Percentiles rank a stretch among this genome's conserved stretches.
These are phyloP conservation scores for Kodamaea neixiangensis DNA, from an alignment of 805 yeast species.

Conservation along the genomic window DNA sequence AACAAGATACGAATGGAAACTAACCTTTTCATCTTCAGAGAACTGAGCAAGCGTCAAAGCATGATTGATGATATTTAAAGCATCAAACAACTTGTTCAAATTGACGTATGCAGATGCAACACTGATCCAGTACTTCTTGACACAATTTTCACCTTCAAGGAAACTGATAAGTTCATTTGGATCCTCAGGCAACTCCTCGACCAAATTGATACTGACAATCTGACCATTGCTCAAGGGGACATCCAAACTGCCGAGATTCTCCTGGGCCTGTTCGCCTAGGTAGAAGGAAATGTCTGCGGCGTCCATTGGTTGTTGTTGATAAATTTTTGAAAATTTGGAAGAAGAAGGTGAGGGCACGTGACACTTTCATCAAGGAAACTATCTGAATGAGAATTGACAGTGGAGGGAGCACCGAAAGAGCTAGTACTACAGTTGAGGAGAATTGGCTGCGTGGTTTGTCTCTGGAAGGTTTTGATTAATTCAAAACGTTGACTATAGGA, in stretches of 20 bases:
- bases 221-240: slow-evolving; percentile 79
- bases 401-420: too few species aligned
- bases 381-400: too few species aligned
- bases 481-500: too few species aligned
- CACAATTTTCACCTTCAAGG: slow-evolving; percentile 78
- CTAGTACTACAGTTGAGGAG: too few species aligned
- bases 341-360: not conserved
- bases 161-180: slow-evolving; percentile 79
- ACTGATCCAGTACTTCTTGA: slow-evolving; percentile 77
- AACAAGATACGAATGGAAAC: slow-evolving; percentile 61
- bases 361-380: too few species aligned
- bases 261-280: slow-evolving; percentile 35
- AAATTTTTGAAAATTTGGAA: not conserved
- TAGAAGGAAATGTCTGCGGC: slow-evolving; percentile 31
- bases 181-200: slow-evolving; percentile 85
- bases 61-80: slow-evolving; percentile 59
- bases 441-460: too few species aligned
- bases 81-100: slow-evolving; percentile 57
- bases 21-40: slow-evolving; percentile 44
- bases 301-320: slow-evolving; percentile 11
- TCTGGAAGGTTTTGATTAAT: too few species aligned
- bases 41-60: slow-evolving; percentile 51
- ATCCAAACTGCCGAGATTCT: slow-evolving; percentile 42
- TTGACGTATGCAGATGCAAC: slow-evolving; percentile 81
- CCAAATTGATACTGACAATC: slow-evolving; percentile 80